Evolutionary conservation across 2,329 filamentous ascomycete species (phyloP), one percentile per base, ranked within the genome.

Genomic region (Onygenales sp.): DNA sequence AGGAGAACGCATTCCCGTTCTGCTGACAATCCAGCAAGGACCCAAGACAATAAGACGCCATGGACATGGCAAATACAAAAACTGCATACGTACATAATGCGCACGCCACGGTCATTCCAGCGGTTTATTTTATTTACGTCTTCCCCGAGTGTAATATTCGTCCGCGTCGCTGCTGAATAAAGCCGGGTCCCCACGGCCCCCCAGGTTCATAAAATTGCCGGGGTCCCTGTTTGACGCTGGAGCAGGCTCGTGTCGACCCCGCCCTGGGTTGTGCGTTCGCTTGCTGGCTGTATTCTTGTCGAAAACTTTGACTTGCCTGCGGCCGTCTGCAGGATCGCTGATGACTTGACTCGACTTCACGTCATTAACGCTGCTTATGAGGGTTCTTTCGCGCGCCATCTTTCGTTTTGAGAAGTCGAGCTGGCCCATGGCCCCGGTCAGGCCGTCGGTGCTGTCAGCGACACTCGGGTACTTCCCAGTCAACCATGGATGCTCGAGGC

Each of bases 401-500:
- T 91, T 93, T 58, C 92, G 84, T 61, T 86, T 87, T 31, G 86
- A 83, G 66, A 98, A 91, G 60, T 93, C 89, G 8, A 98, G 79
- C 9, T 82, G 80, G 27, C 83, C 83, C 60, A 98, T 81, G 34
- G 87, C 90, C n/a, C 88, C 88, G 0, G 93, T 91, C 21, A 98
- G 78, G 5, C 92, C 91, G 64, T 94, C 90, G 13, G 91, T 96
- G 70, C 90, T 95, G 72, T 96, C 92, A 56, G 84, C 84, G 33
- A 85, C 76, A 56, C 78, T 83, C 37, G 81, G 74, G 11, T 60
- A 62, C 36, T 65, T 79, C 4, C 36, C 78, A 0, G 83, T 89
- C 52, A 89, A 81, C 93, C 93, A 98, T 0, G 92, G 90, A 65
- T 98, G 93, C 59, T 86, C 77, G 8, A 98, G 78, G 65, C 93